Conservation (phyloP, 345 rosid genomes). For the Heritiera littoralis region DNA sequence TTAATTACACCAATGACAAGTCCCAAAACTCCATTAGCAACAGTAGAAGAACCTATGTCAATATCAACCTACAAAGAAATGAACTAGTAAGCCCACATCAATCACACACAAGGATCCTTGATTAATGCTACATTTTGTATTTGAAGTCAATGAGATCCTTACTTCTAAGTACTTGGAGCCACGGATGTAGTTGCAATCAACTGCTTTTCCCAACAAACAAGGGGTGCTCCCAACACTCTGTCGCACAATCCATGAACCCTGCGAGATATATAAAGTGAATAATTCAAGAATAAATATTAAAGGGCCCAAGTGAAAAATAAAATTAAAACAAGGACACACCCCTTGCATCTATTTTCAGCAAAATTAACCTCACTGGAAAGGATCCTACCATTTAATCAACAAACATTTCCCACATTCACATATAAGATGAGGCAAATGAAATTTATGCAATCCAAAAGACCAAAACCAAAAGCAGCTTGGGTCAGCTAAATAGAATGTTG, state of each 20-base stretch:
- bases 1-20: slow-evolving; percentile 94
- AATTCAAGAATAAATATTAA: too few species aligned
- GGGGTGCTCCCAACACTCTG: slow-evolving; percentile 99
- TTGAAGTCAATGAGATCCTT: slow-evolving; percentile 18
- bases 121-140: too few species aligned
- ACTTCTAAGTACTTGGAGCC: slow-evolving; percentile 84
- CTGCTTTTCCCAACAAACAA: slow-evolving; percentile 92
- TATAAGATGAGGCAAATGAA: neutral
- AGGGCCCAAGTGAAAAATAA: too few species aligned
- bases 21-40: slow-evolving; percentile 98
- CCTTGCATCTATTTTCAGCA: neutral
- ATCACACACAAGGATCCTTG: too few species aligned
- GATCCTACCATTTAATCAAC: neutral
- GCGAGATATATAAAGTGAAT: slow-evolving; percentile 13
- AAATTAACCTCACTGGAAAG: neutral
- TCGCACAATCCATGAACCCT: slow-evolving; percentile 99
- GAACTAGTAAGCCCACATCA: too few species aligned
- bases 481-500: neutral
- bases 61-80: slow-evolving; percentile 26
- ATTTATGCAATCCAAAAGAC: neutral
- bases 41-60: slow-evolving; percentile 97
- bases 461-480: neutral
- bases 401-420: neutral
- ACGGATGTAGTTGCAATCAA: slow-evolving; percentile 92
- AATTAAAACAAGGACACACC: too few species aligned